phyloP scores from a whole-genome alignment of 2,329 filamentous ascomycete genomes.

The Colletotrichum sp. region DNA sequence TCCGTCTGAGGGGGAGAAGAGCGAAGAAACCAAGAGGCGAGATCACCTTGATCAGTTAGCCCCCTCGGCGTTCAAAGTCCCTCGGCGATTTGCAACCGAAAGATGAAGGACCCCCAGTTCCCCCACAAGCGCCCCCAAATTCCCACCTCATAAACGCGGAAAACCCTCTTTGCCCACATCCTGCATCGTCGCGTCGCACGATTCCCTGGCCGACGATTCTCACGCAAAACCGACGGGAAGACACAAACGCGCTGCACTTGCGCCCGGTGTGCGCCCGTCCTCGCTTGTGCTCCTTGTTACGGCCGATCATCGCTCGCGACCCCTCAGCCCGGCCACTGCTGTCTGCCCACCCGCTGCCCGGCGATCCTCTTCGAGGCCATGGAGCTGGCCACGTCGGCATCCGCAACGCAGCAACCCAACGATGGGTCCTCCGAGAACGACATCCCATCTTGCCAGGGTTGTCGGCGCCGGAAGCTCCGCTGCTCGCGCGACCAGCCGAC shows the following conservation, averaged over 20 bases:
- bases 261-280: not conserved
- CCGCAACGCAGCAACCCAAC: not conserved
- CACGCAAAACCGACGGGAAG: constrained; percentile 8
- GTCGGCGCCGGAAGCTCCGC: constrained; percentile 36
- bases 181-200: constrained; percentile 19
- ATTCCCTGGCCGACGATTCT: constrained; percentile 22
- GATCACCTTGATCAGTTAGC: not conserved
- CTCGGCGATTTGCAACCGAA: constrained; percentile 9
- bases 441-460: constrained; percentile 35
- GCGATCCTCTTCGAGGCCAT: not conserved
- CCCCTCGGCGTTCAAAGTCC: not conserved
- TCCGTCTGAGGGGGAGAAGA: not conserved
- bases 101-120: not conserved
- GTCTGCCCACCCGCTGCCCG: not conserved
- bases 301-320: not conserved
- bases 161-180: not conserved
- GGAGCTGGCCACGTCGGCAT: not conserved
- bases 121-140: not conserved
- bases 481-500: constrained; percentile 38
- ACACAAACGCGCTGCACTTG: not conserved
- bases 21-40: not conserved
- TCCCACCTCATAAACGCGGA: not conserved
- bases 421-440: constrained; percentile 20
- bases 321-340: not conserved
- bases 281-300: not conserved